Conservation (phyloP, 2,329 filamentous ascomycete species). For the Cordyceps militaris region DNA sequence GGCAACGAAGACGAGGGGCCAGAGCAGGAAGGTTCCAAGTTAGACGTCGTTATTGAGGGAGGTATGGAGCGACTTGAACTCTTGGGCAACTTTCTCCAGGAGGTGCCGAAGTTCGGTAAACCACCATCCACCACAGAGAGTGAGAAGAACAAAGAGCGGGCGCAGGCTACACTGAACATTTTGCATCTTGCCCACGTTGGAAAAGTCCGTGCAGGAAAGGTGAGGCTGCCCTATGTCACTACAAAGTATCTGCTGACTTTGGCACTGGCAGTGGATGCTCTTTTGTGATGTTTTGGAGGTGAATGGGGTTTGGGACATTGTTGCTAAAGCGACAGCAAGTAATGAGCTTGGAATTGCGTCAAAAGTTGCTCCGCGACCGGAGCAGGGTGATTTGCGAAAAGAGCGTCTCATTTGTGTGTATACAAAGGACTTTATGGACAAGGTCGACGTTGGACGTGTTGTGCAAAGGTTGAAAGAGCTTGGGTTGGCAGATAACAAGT, state of each 20-base stretch:
- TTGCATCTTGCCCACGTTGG: constrained; percentile 52
- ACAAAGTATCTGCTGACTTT: neutral
- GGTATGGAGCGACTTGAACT: constrained; percentile 45
- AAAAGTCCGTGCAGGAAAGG: constrained; percentile 60
- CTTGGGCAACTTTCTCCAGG: constrained; percentile 40
- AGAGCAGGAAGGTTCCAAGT: constrained; percentile 37
- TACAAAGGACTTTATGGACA: constrained; percentile 66
- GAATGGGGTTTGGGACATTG: constrained; percentile 55
- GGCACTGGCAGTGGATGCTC: constrained; percentile 61
- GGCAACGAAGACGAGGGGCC: constrained; percentile 45
- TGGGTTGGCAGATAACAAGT: constrained; percentile 45
- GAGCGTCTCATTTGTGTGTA: constrained; percentile 68
- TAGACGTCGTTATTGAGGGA: constrained; percentile 42
- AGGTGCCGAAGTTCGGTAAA: constrained; percentile 33
- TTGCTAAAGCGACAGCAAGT: constrained; percentile 60
- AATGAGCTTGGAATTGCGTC: constrained; percentile 65
- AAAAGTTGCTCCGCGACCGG: constrained; percentile 58
- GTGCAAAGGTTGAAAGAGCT: constrained; percentile 55
- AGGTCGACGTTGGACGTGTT: constrained; percentile 61
- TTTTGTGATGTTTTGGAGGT: constrained; percentile 51
- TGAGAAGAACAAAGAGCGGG: constrained; percentile 44
- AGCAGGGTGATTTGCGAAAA: constrained; percentile 30
- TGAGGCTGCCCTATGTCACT: constrained; percentile 19
- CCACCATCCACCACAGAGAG: constrained; percentile 31
- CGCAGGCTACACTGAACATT: constrained; percentile 47